Conservation (phyloP, 192 early-diverging fungal species). For the Kappamyces sp. region DNA sequence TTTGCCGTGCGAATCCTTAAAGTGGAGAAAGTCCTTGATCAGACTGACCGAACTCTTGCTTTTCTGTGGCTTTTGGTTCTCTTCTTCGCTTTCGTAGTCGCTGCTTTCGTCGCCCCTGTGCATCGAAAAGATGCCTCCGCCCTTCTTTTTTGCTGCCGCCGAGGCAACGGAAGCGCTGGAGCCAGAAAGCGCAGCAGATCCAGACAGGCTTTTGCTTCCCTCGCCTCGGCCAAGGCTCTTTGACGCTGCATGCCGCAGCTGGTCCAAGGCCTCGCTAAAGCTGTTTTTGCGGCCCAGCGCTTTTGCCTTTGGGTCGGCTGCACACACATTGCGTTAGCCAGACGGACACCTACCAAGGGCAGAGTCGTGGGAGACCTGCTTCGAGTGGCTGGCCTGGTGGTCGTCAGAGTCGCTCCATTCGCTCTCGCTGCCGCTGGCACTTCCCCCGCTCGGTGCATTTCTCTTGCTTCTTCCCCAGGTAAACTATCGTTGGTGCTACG, state of each 20-base stretch:
- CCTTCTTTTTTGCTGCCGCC: too few relatives aligned
- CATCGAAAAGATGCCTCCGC: constrained; percentile 1
- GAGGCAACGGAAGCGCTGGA: too few relatives aligned
- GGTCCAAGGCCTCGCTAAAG: constrained; percentile 1
- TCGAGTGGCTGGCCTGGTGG: too few relatives aligned
- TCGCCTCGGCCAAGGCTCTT: neutral
- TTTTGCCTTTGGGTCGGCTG: neutral
- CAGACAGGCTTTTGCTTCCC: neutral
- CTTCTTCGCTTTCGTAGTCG: constrained; percentile 13
- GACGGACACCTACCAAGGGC: too few relatives aligned
- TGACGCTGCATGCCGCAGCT: neutral
- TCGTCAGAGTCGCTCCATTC: too few relatives aligned
- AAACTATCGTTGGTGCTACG: too few relatives aligned
- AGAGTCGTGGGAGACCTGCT: too few relatives aligned
- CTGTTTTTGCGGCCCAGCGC: neutral
- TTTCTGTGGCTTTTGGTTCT: constrained; percentile 4
- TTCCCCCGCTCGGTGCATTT: too few relatives aligned
- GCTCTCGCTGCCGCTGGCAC: too few relatives aligned
- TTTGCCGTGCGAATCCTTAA: neutral
- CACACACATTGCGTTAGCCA: too few relatives aligned
- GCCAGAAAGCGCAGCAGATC: too few relatives aligned
- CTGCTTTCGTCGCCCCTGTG: neutral
- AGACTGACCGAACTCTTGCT: neutral
- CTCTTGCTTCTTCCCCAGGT: too few relatives aligned
- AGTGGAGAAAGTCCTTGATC: constrained; percentile 1